These are phyloP conservation scores for Diaporthe sp. DNA, from an alignment of 2,329 filamentous ascomycete species.

Conservation along the genomic window DNA sequence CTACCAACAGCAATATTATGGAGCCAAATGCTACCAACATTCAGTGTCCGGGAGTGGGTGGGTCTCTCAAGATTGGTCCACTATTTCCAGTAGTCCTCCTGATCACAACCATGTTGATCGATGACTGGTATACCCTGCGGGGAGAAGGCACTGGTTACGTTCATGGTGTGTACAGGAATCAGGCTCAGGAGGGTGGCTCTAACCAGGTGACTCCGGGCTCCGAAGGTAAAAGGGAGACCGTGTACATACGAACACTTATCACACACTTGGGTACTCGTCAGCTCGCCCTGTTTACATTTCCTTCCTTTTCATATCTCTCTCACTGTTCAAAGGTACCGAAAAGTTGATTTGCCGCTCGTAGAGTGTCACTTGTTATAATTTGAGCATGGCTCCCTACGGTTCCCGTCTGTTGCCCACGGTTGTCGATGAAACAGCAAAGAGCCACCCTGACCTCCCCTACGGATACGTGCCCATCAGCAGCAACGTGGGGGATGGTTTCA, in stretches of 20 bases:
- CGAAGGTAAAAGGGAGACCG: too few species aligned
- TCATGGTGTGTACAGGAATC: not conserved
- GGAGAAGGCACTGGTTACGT: not conserved
- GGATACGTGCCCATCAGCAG: conserved; percentile 26
- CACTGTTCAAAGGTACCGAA: not conserved
- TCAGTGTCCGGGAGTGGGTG: not conserved
- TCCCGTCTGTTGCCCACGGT: conserved; percentile 28
- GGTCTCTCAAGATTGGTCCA: not conserved
- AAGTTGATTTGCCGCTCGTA: not conserved
- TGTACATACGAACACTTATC: not conserved
- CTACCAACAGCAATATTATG: not conserved
- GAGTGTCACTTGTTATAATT: not conserved
- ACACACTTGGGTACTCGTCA: not conserved
- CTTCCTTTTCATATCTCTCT: not conserved
- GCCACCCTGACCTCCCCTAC: conserved; percentile 26
- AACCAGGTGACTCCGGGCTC: too few species aligned
- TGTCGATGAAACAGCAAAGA: conserved; percentile 31
- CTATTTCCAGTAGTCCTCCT: not conserved
- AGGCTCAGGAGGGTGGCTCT: too few species aligned
- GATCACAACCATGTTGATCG: not conserved
- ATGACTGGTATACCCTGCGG: not conserved
- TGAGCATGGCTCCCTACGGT: conserved; percentile 22
- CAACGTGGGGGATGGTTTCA: conserved; percentile 29
- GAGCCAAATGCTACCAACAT: not conserved
- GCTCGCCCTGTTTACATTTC: too few species aligned